Conservation (phyloP, 192 early-diverging fungal genomes). For the Entophlyctis helioformis region DNA sequence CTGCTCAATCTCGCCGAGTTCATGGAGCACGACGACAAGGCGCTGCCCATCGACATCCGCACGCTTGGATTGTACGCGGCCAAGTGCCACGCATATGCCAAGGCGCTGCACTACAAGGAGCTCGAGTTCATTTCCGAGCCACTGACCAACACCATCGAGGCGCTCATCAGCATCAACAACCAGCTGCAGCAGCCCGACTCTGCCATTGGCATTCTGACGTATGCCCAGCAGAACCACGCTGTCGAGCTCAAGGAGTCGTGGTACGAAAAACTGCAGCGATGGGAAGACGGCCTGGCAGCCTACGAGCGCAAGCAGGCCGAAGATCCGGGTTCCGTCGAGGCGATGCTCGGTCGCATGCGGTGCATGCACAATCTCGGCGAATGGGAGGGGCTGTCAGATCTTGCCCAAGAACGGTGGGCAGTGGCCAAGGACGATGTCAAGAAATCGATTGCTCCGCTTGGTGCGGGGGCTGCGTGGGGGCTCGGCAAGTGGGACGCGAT, state of each 20-base stretch:
- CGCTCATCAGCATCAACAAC: constrained; percentile 76
- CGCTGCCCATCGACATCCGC: constrained; percentile 70
- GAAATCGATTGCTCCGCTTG: constrained; percentile 28
- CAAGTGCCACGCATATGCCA: constrained; percentile 77
- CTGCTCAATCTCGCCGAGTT: constrained; percentile 79
- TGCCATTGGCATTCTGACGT: constrained; percentile 71
- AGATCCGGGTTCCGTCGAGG: constrained; percentile 24
- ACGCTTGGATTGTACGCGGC: constrained; percentile 66
- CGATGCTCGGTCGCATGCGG: constrained; percentile 57
- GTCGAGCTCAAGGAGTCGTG: constrained; percentile 60
- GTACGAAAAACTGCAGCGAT: constrained; percentile 74
- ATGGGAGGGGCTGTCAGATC: constrained; percentile 60
- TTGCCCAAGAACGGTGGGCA: constrained; percentile 64
- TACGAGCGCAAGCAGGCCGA: constrained; percentile 48
- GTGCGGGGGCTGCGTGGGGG: constrained; percentile 75
- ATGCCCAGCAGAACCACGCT: constrained; percentile 52
- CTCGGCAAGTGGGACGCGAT: constrained; percentile 64
- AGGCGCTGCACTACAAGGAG: constrained; percentile 86
- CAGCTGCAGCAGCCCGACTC: constrained; percentile 76
- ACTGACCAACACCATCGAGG: constrained; percentile 42
- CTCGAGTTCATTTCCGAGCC: constrained; percentile 51
- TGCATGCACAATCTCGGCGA: constrained; percentile 74
- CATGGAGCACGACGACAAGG: constrained; percentile 85
- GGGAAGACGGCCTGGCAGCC: constrained; percentile 71
- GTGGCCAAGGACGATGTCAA: constrained; percentile 27